Percentiles rank a stretch among this genome's conserved stretches.
Conservation (phyloP, 768 basidiomycete genomes). For the Psilocybe cubensis region DNA sequence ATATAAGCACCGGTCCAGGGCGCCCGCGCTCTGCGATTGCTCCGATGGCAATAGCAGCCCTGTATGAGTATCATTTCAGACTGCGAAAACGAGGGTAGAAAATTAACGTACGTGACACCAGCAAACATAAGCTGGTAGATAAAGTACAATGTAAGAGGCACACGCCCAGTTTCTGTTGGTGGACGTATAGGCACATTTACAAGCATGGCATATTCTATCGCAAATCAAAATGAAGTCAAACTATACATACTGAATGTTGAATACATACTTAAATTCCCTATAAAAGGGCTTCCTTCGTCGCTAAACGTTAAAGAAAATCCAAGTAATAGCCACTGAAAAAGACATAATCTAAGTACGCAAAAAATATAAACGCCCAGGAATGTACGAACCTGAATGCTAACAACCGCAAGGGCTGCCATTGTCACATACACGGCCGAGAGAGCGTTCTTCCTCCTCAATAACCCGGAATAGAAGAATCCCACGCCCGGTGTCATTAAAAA, state of each 20-base stretch:
- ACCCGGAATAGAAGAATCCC: constrained; percentile 87
- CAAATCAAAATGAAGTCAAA: neutral
- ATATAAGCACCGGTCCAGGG: constrained; percentile 84
- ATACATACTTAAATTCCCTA: constrained; percentile 75
- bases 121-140: constrained; percentile 91
- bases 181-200: neutral
- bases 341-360: neutral
- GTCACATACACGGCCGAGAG: constrained; percentile 81
- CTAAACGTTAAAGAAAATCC: constrained; percentile 90
- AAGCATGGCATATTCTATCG: neutral
- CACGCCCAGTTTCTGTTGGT: constrained; percentile 13
- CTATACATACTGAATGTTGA: no score
- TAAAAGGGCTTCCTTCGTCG: constrained; percentile 66
- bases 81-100: no score
- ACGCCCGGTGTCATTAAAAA: constrained; percentile 86
- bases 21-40: constrained; percentile 87
- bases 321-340: constrained; percentile 92
- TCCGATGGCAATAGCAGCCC: constrained; percentile 85
- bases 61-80: no score
- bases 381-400: constrained; percentile 69
- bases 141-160: constrained; percentile 75
- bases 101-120: constrained; percentile 75
- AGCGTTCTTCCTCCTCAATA: constrained; percentile 89
- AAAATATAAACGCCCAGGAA: neutral
- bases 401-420: constrained; percentile 73